Evolutionary conservation across 441 rosid genomes (phyloP), one percentile per base, ranked within the genome.

Genomic region (Aquilaria agallochum): DNA sequence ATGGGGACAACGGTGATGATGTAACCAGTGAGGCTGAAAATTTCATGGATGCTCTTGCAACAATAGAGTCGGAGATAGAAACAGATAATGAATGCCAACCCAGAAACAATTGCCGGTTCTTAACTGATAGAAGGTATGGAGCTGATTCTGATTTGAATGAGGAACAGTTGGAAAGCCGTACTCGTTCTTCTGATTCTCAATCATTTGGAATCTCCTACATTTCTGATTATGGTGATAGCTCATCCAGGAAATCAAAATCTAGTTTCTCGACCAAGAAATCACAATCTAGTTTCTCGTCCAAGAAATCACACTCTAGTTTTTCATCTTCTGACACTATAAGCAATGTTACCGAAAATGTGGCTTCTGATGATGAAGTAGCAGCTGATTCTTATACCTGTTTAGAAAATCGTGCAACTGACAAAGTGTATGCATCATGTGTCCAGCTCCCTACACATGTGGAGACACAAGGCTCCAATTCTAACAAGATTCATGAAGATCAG

Each of bases 61-160:
- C 88, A 40, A 77, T 92, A 86, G 99, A 92, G 65, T 88, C 92
- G 32, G 99, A 92, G 81, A 76, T 82, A 68, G 99, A 95, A 74
- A 81, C 81, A 36, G 97, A 86, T 61, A 76, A 74, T 67, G 93
- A 87, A 27, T 68, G 60, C 59, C 80, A 78, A 58, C 36, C 55
- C 67, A 89, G 72, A 63, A 71, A 50, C 54, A 57, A 59, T 61
- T 9, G 53, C 48, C 68, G 66, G 59, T 66, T 72, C 68, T 59
- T 65, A 58, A 76, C 70, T 58, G 64, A 68, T 56, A 72, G 47
- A 59, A 77, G 75, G 62, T 59, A 55, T 64, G 72, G 12, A 56
- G 68, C 58, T 56, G 69, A 68, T 68, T 78, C 84, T 59, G 84
- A 80, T 68, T 80, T 66, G 50, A 75, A 72, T 58, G 81, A 80